Evolutionary conservation across 805 yeast species (phyloP), one percentile per base, ranked within the genome.

Genomic region (Candida loeiensis): DNA sequence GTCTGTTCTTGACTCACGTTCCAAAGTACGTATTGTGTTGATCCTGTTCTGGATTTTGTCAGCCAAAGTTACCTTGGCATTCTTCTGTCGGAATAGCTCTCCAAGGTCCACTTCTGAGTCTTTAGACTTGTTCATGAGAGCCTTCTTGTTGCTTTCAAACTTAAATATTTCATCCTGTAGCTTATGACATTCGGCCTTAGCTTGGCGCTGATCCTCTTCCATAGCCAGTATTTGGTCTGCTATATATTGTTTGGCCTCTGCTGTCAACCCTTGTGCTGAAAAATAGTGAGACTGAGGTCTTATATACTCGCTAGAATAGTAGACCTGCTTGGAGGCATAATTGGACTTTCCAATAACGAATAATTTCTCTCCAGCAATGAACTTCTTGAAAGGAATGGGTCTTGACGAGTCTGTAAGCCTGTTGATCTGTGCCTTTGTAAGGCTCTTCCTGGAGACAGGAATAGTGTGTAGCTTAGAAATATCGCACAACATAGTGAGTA

Each of bases 401-500:
- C 81, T 79, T 25, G 59, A 40, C 2, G 40, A 40, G 25, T 58
- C 62, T 4, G 66, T 62, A 40, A 73, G 58, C 32, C 39, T 46
- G 13, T 65, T 61, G 6, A 72, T 57, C 44, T 74, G 75, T 4
- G 54, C 47, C 7, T 62, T 60, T 7, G 69, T 50, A 27, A 82
- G 55, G 2, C 71, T 73, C n/a, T 55, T 61, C 12, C 64, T 59
- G 0, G 85, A 55, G 4, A 83, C 80, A 0, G 97, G 96, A 20
- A 86, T 76, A 13, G 79, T 56, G 27, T 64, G 59, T 33, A 73
- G 69, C 39, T 65, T 63, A 8, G 69, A 56, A 9, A 64, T 59
- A 45, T 76, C 80, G 47, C 84, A 79, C 22, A 90, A 68, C 88
- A 85, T 87, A 39, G 73, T 70, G 37, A 87, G 55, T 1, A 91